phyloP scores from a whole-genome alignment of 768 basidiomycete genomes.

The Hericium alpestre region DNA sequence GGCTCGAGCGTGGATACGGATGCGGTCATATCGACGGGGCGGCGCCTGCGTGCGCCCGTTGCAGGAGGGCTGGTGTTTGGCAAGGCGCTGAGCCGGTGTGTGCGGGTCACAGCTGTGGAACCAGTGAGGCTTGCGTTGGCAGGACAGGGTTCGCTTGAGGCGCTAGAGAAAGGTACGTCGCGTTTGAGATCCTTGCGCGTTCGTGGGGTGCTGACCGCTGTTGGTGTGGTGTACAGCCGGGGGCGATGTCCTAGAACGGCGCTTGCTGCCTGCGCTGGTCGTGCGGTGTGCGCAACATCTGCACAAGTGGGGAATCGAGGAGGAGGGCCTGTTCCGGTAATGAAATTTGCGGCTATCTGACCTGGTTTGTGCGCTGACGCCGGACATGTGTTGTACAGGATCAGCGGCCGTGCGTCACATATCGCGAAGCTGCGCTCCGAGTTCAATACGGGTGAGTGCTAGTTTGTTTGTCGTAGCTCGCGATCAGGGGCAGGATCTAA shows the following conservation, averaged over 20 bases:
- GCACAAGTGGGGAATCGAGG: conserved; percentile 72
- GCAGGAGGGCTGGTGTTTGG: conserved; percentile 57
- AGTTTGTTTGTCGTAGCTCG: conserved; percentile 2
- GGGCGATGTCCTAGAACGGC: conserved; percentile 14
- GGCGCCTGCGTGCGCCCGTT: conserved; percentile 32
- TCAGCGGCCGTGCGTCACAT: conserved; percentile 78
- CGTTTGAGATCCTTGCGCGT: conserved; percentile 4
- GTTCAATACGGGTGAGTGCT: conserved; percentile 63
- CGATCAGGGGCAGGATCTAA: not conserved
- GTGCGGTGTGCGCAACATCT: conserved; percentile 78
- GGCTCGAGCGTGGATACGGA: conserved; percentile 34
- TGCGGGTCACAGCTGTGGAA: conserved; percentile 44
- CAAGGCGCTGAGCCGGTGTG: conserved; percentile 42
- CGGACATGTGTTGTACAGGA: conserved; percentile 31
- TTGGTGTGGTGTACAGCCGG: not conserved
- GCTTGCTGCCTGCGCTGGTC: conserved; percentile 59
- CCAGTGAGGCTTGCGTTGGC: conserved; percentile 10
- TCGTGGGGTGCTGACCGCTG: not conserved
- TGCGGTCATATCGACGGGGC: conserved; percentile 44
- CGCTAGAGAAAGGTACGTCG: not conserved
- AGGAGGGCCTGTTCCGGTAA: conserved; percentile 80
- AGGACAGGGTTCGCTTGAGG: conserved; percentile 1
- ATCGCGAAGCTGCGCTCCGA: conserved; percentile 62
- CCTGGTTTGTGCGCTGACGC: not conserved
- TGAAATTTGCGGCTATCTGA: conserved; percentile 15